Evolutionary conservation across 345 rosid genomes (phyloP), one percentile per base, ranked within the genome.

Genomic region (Orychophragmus violaceus): DNA sequence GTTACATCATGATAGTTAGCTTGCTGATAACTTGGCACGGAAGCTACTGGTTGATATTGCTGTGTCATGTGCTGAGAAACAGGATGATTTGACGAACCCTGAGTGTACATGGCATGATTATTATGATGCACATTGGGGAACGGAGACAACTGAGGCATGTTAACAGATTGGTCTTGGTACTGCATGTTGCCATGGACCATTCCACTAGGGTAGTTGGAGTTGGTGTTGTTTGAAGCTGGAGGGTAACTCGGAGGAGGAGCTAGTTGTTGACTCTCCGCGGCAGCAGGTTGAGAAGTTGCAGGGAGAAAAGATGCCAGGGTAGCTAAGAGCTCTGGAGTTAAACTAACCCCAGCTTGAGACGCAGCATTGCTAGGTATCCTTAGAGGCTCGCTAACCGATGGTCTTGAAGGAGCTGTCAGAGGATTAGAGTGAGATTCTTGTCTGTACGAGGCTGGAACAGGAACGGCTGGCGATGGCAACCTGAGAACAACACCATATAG

Each of bases 401-500:
- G 62, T 57, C 83, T 82, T 29, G 81, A 46, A 44, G 70, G 75
- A 66, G 72, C 76, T 28, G 78, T 81, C 37, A 66, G 63, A 72
- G 72, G 79, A 52, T 64, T 62, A 30, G 87, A 69, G 66, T 76
- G 87, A 33, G 63, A 62, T 19, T 82, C 84, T 54, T 74, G 86
- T 50, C 79, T 82, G 51, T 57, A 17, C 1, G 83, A 18, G 62
- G 78, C 75, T 57, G 76, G 56, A 39, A 54, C 68, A 46, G 90
- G 78, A 48, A 49, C 76, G 35, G 86, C 79, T 74, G 86, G 87
- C 1, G 84, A 89, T 18, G 77, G 63, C 77, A 91, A 59, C 81
- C 84, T 90, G 75, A 94, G 90, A 55, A 94, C 96, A 44, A 95
- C 97, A 23, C 97, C 99, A 76, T 91, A 95, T 23, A 95, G 81